phyloP scores from a whole-genome alignment of 495 filamentous ascomycete genomes.

The Sporormia fimetaria region DNA sequence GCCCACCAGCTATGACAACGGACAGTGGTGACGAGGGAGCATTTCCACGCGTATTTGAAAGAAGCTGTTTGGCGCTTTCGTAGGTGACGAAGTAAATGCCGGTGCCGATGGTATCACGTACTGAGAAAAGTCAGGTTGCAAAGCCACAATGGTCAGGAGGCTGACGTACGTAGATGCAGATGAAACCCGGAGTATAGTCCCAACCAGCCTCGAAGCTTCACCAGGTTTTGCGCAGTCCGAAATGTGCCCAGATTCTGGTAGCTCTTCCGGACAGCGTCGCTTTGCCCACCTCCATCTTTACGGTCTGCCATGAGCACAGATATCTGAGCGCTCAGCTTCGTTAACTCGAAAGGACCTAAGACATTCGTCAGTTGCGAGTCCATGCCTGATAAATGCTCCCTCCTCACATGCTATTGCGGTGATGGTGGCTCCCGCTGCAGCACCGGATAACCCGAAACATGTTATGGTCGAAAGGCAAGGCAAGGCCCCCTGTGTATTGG shows the following conservation, averaged over 20 bases:
- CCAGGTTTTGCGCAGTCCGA: conserved; percentile 64
- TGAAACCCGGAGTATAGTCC: conserved; percentile 83
- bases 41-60: conserved; percentile 59
- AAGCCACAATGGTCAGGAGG: not conserved
- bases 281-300: conserved; percentile 44
- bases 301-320: conserved; percentile 69
- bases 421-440: conserved; percentile 66
- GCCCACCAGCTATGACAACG: conserved; percentile 59
- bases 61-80: conserved; percentile 76
- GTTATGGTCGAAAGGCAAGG: conserved; percentile 57
- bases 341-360: conserved; percentile 82
- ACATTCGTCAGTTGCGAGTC: conserved; percentile 8
- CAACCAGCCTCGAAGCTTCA: conserved; percentile 61
- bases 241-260: conserved; percentile 72
- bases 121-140: conserved; percentile 25
- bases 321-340: conserved; percentile 82
- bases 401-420: conserved; percentile 75
- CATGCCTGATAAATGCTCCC: not conserved
- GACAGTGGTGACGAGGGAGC: conserved; percentile 61
- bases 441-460: conserved; percentile 69
- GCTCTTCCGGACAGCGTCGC: conserved; percentile 50
- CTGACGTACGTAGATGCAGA: conserved; percentile 61
- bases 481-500: conserved; percentile 55
- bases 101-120: conserved; percentile 81
- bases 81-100: conserved; percentile 88